Evolutionary conservation across 2,329 filamentous ascomycete species (phyloP).

Genomic region (Fusarium virguliforme): DNA sequence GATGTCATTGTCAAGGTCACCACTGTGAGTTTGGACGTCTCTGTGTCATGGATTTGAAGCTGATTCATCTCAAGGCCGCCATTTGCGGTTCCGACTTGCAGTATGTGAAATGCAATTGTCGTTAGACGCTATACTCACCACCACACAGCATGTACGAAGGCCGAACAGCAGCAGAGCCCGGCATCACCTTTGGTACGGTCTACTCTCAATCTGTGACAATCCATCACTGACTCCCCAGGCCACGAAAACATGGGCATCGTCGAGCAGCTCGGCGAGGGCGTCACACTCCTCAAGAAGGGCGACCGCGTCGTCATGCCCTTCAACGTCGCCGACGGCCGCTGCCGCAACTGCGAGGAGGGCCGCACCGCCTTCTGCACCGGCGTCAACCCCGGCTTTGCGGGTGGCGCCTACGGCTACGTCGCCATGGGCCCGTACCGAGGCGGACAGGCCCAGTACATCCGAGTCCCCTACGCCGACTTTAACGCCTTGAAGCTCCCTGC

Average conservation of each 20-base stretch:
- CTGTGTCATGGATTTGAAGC: background rate
- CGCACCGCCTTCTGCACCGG: conserved; percentile 77
- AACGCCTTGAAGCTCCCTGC: conserved; percentile 74
- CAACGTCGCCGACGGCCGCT: conserved; percentile 76
- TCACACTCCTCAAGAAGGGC: conserved; percentile 74
- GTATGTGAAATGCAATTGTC: conserved; percentile 46
- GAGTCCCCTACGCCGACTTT: conserved; percentile 78
- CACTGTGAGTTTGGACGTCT: conserved; percentile 62
- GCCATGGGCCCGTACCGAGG: conserved; percentile 52
- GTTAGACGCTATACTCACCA: conserved; percentile 17
- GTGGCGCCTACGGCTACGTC: conserved; percentile 67
- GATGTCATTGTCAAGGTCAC: conserved; percentile 77
- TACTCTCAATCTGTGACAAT: background rate
- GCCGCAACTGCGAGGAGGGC: conserved; percentile 76
- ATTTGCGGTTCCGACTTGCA: conserved; percentile 70
- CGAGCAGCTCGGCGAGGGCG: conserved; percentile 69
- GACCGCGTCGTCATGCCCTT: conserved; percentile 77
- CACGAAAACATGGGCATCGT: conserved; percentile 76
- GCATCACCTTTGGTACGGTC: conserved; percentile 70
- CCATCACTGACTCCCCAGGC: conserved; percentile 35
- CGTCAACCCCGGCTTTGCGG: conserved; percentile 58
- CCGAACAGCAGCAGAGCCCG: conserved; percentile 73
- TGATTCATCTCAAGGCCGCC: conserved; percentile 55
- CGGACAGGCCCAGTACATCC: conserved; percentile 75
- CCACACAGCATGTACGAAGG: conserved; percentile 75